Percentiles rank a stretch among this genome's conserved stretches.
These are phyloP conservation scores for Batrachochytrium dendrobatidis DNA, from an alignment of 371 early-diverging fungal species.

Conservation along the genomic window DNA sequence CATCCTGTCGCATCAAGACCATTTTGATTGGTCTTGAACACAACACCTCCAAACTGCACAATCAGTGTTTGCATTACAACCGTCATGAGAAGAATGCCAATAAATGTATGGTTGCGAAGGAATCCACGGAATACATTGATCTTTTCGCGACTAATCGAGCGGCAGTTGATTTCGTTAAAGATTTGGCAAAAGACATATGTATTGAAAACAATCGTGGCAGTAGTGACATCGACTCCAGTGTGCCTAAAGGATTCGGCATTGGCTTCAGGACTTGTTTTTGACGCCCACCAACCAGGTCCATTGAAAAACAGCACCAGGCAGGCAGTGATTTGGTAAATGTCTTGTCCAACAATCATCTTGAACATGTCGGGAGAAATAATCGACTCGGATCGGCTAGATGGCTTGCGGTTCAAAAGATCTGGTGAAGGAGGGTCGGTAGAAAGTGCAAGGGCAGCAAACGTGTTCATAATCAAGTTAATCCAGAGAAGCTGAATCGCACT, in stretches of 20 bases:
- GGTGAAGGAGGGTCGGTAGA: conserved; percentile 77
- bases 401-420: conserved; percentile 69
- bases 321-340: conserved; percentile 64
- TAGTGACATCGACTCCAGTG: conserved; percentile 20
- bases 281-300: neutral
- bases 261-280: too few species aligned
- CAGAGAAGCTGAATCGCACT: conserved; percentile 83
- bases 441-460: conserved; percentile 77
- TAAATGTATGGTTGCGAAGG: conserved; percentile 67
- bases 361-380: conserved; percentile 84
- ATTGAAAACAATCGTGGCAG: conserved; percentile 84
- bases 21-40: conserved; percentile 70
- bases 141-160: conserved; percentile 12
- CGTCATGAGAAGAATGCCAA: conserved; percentile 62
- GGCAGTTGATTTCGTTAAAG: neutral
- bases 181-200: conserved; percentile 71
- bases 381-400: conserved; percentile 68
- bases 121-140: conserved; percentile 83
- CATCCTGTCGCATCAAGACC: conserved; percentile 50
- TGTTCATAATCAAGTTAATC: conserved; percentile 86
- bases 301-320: conserved; percentile 9
- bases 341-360: conserved; percentile 85
- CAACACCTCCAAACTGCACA: conserved; percentile 81
- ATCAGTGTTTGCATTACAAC: conserved; percentile 70
- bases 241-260: conserved; percentile 4